phyloP scores from a whole-genome alignment of 2,329 filamentous ascomycete species.

The Alternaria sp. region DNA sequence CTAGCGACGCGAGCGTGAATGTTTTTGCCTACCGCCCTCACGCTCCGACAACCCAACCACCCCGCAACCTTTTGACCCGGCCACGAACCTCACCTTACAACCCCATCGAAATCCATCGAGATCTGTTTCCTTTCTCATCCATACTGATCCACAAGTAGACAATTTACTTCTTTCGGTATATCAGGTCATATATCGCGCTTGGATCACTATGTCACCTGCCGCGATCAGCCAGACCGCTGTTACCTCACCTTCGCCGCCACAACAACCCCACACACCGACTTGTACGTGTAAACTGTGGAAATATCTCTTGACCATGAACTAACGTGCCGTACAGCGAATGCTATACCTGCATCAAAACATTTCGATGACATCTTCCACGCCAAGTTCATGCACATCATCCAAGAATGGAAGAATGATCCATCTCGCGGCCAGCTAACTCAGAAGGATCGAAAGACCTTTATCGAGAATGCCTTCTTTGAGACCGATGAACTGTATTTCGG shows the following conservation, averaged over 20 bases:
- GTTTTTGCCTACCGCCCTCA: conserved; percentile 44
- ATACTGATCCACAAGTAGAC: conserved; percentile 1
- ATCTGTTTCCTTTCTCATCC: not conserved
- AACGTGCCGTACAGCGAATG: conserved; percentile 16
- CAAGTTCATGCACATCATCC: conserved; percentile 44
- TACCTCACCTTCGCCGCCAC: conserved; percentile 30
- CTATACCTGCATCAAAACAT: conserved; percentile 23
- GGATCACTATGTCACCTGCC: conserved; percentile 44
- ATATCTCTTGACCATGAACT: conserved; percentile 1
- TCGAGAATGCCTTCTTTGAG: conserved; percentile 37
- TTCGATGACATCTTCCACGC: conserved; percentile 46
- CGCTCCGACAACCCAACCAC: conserved; percentile 34
- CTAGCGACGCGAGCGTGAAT: conserved; percentile 50
- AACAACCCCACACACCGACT: conserved; percentile 17
- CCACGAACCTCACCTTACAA: conserved; percentile 21
- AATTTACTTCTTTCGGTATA: conserved; percentile 25
- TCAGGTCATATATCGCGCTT: conserved; percentile 33
- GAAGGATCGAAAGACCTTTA: conserved; percentile 43
- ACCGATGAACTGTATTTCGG: conserved; percentile 42
- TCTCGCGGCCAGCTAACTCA: conserved; percentile 34
- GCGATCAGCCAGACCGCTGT: conserved; percentile 30
- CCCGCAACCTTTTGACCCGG: conserved; percentile 21
- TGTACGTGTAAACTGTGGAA: conserved; percentile 14
- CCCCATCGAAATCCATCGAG: conserved; percentile 35
- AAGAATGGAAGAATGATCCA: conserved; percentile 41